phyloP scores from a whole-genome alignment of 805 yeast species.

The Monosporozyma solicola region DNA sequence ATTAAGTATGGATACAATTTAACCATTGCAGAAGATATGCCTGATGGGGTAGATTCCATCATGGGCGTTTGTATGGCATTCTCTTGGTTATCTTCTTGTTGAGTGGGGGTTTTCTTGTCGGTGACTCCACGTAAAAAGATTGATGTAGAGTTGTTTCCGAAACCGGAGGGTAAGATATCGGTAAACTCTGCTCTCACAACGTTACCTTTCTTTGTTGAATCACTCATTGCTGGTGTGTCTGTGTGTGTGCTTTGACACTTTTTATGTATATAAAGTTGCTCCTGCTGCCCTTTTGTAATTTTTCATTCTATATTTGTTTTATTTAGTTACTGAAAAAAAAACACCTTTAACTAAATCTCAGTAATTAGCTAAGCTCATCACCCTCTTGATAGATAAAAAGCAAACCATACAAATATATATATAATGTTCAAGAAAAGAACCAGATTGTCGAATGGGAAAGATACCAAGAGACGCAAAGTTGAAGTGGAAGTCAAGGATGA shows the following conservation, averaged over 20 bases:
- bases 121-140: conserved; percentile 14
- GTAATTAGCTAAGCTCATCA: no score
- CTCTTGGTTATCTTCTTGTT: background rate
- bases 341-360: no score
- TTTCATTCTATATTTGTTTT: no score
- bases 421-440: conserved; percentile 23
- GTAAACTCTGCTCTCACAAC: background rate
- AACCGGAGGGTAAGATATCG: background rate
- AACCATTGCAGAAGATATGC: conserved; percentile 74
- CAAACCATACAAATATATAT: no score
- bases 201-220: background rate
- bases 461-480: conserved; percentile 11
- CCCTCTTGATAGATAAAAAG: no score
- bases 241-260: background rate
- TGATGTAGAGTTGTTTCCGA: conserved; percentile 25
- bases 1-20: conserved; percentile 79
- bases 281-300: no score
- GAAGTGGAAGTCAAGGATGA: background rate
- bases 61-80: conserved; percentile 55
- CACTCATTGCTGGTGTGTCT: background rate
- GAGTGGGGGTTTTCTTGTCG: background rate
- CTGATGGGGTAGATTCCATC: conserved; percentile 81
- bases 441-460: conserved; percentile 3
- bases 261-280: no score
- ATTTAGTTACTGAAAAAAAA: no score